Evolutionary conservation across 176 grass and related monocot species (phyloP), one percentile per base, ranked within the genome.

Genomic region (Puya raimondii): DNA sequence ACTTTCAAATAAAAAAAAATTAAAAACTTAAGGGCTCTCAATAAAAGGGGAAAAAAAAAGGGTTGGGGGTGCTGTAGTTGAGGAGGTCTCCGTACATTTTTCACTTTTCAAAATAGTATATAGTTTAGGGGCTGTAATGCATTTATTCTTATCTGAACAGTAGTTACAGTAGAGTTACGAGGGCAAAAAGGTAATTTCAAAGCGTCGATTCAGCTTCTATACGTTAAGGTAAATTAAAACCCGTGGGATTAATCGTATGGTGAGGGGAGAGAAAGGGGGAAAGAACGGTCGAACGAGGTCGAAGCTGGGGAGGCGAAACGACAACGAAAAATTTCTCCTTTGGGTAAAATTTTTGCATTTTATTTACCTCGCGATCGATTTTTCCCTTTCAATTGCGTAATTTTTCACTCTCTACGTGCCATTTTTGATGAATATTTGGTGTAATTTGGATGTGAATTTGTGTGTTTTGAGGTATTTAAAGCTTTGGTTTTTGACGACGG

Each of bases 211-310:
- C 15, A 61, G 56, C 56, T 10, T 16, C 9, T 7, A 18, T n/a
- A 61, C 56, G 56, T 22, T 61, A 61, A 61, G 56, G 56, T 61
- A 61, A 61, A 61, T 18, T 61, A n/a, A n/a, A 20, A 18, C 16
- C 14, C 7, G 56, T 18, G 56, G 56, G 56, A 61, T 61, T 18
- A 61, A 61, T 22, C 56, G 56, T 20, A 16, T 20, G 56, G n/a
- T 22, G 16, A 16, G 56, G 33, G 6, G 33, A 7, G 33, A 42
- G 33, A 42, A 42, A 42, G 33, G 33, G 33, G 33, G 33, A 42
- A 42, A 42, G 33, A 42, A 61, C 21, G 56, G 56, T 61, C 56
- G 56, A 61, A 3, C 56, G 56, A 20, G 21, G 56, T 2, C 17
- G 21, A 20, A 61, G 6, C n/a, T 20, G 21, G 17, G 16, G 16